Evolutionary conservation across 495 filamentous ascomycete genomes (phyloP).

Genomic region (Aspergillus incahuasiensis): DNA sequence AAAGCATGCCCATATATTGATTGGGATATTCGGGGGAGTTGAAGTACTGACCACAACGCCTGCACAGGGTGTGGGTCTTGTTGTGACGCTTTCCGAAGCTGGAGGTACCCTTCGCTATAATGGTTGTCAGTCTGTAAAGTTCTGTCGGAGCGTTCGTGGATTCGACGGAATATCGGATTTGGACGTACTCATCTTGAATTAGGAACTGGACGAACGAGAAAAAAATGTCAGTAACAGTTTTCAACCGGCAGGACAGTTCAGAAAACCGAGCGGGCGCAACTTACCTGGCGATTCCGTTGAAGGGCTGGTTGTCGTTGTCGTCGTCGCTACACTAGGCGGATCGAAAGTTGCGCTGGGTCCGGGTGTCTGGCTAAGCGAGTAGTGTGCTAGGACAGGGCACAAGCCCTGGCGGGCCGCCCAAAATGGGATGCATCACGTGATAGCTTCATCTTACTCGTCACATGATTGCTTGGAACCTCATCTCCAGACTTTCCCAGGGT

Average conservation of each 20-base stretch:
- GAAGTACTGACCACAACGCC: slow-evolving; percentile 89
- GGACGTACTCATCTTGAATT: slow-evolving; percentile 64
- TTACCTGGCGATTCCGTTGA: slow-evolving; percentile 49
- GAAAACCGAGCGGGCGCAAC: slow-evolving; percentile 10
- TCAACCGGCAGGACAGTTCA: background rate
- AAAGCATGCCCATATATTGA: slow-evolving; percentile 12
- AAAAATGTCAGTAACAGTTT: slow-evolving; percentile 15
- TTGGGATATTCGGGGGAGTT: slow-evolving; percentile 15
- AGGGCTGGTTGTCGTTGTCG: slow-evolving; percentile 50
- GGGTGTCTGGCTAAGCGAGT: slow-evolving; percentile 40
- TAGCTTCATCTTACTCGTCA: background rate
- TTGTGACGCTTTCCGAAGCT: slow-evolving; percentile 98
- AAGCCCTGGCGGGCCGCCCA: slow-evolving; percentile 23
- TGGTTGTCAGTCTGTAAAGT: slow-evolving; percentile 41
- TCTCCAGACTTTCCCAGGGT: too few species aligned
- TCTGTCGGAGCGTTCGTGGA: slow-evolving; percentile 23
- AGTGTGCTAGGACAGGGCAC: slow-evolving; percentile 36
- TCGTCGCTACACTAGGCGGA: slow-evolving; percentile 42
- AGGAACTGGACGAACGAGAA: slow-evolving; percentile 35
- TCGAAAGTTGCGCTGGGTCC: slow-evolving; percentile 37
- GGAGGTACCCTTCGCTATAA: slow-evolving; percentile 85
- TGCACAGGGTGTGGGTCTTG: slow-evolving; percentile 98
- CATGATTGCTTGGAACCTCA: background rate
- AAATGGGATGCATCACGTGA: slow-evolving; percentile 11
- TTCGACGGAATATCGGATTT: slow-evolving; percentile 25